phyloP scores from a whole-genome alignment of 805 yeast species.

The Ogataea zsoltii region DNA sequence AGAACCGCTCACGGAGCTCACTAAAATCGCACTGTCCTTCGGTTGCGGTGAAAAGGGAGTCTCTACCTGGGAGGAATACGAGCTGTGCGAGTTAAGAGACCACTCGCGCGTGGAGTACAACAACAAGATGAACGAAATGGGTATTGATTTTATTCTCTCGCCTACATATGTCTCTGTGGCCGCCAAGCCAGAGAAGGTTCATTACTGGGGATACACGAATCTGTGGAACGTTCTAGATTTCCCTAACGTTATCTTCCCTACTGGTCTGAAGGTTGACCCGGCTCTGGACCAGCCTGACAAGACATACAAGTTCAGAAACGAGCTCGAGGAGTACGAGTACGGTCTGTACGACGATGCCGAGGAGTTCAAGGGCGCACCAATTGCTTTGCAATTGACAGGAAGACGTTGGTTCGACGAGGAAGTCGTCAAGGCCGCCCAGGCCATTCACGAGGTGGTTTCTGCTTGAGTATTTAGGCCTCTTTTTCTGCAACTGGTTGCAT shows the following conservation, averaged over 20 bases:
- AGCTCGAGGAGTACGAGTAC: conserved; percentile 35
- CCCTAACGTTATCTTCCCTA: conserved; percentile 61
- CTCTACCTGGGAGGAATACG: conserved; percentile 48
- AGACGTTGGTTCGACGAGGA: conserved; percentile 52
- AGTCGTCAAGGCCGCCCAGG: conserved; percentile 45
- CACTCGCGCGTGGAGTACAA: conserved; percentile 50
- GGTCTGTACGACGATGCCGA: conserved; percentile 35
- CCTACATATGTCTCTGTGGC: conserved; percentile 70
- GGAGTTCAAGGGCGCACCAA: conserved; percentile 47
- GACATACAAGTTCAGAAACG: conserved; percentile 19
- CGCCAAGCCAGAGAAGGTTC: conserved; percentile 56
- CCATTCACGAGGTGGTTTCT: conserved; percentile 35
- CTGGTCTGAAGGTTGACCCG: conserved; percentile 51
- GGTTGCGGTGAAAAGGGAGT: conserved; percentile 55
- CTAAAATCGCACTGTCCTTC: conserved; percentile 50
- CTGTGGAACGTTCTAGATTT: conserved; percentile 68
- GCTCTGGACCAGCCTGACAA: conserved; percentile 22
- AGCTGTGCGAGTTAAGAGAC: conserved; percentile 51
- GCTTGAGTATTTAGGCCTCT: no score
- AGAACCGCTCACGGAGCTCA: conserved; percentile 61
- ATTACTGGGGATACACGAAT: conserved; percentile 75
- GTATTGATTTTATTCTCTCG: conserved; percentile 59
- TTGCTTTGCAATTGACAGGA: conserved; percentile 51
- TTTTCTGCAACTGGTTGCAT: no score
- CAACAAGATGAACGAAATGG: conserved; percentile 46